phyloP scores from a whole-genome alignment of 345 rosid genomes.

The Laguncularia racemosa region DNA sequence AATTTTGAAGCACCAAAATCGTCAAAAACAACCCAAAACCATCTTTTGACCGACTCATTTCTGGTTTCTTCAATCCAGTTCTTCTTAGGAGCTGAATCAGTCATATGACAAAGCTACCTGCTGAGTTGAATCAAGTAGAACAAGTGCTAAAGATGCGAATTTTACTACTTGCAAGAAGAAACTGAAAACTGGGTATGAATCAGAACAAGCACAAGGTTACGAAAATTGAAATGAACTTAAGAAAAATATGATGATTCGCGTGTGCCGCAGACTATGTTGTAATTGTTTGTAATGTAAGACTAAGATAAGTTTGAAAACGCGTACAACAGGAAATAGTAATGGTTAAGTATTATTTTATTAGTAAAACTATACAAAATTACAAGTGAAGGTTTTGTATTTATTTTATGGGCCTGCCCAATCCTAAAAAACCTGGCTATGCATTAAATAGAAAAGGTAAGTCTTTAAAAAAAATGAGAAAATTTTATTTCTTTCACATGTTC shows the following conservation, averaged over 20 bases:
- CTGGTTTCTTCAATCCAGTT: conserved; percentile 20
- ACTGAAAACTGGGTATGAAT: conserved; percentile 1
- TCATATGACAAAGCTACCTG: neutral
- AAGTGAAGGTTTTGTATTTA: too few species aligned
- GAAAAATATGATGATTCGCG: neutral
- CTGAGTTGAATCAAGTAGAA: too few species aligned
- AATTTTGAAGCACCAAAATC: conserved; percentile 18
- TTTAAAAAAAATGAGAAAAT: too few species aligned
- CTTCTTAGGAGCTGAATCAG: neutral
- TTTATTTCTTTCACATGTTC: neutral
- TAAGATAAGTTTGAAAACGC: conserved; percentile 13
- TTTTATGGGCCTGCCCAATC: too few species aligned
- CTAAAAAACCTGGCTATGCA: too few species aligned
- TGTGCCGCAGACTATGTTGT: conserved; percentile 1
- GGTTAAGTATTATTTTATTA: neutral
- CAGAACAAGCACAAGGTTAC: neutral
- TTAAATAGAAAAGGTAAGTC: neutral
- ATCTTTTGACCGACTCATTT: conserved; percentile 22
- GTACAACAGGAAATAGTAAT: neutral
- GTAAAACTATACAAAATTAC: too few species aligned
- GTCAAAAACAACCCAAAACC: conserved; percentile 17
- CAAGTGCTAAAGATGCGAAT: too few species aligned
- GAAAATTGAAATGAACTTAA: too few species aligned
- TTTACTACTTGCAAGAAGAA: neutral
- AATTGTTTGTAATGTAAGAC: conserved; percentile 2